Base-by-base conservation (phyloP, 306 rosid species). In the Crotalaria pallida region DNA sequence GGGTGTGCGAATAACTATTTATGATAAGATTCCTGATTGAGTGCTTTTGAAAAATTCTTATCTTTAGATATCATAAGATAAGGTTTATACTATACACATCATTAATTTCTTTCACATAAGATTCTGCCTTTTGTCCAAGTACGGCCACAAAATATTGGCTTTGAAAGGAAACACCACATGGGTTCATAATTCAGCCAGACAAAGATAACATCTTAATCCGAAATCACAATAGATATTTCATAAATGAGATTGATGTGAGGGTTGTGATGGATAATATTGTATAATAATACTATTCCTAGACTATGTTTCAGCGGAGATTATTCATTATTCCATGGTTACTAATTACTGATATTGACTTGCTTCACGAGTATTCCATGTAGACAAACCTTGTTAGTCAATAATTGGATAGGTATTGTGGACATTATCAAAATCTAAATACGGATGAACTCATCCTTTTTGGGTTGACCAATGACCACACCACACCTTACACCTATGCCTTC, bases 1-100 rank as follows among this genome's bases (percentile, higher is more conserved):
- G 80, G 67, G 71, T 79, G 80, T 82, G 43, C 40, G 78, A 67
- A 84, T 73, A 80, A 49, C 72, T 73, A 21, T 62, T 78, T 31
- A 36, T 71, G 58, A 77, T 65, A 78, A 67, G 78, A 69, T 74
- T 58, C 18, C 15, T 71, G 72, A 65, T 55, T 72, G 80, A 73
- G 78, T 77, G 85, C 64, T 58, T 65, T 61, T 72, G 82, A 38
- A 72, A 72, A 74, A 64, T 64, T 23, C 69, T 59, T 53, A 65
- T 65, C 33, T 80, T 57, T 27, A 69, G 85, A 79, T 26, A 3
- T 29, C 33, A 29, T 71, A 75, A 74, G 74, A 63, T 43, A 18
- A 19, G 58, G 60, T 67, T 67, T 49, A 40, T 56, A 50, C 21
- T 29, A 12, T 52, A 69, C 33, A 76, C 58, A 60, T 19, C n/a